Evolutionary conservation across 345 rosid species (phyloP).

Genomic region (Salix exigua): DNA sequence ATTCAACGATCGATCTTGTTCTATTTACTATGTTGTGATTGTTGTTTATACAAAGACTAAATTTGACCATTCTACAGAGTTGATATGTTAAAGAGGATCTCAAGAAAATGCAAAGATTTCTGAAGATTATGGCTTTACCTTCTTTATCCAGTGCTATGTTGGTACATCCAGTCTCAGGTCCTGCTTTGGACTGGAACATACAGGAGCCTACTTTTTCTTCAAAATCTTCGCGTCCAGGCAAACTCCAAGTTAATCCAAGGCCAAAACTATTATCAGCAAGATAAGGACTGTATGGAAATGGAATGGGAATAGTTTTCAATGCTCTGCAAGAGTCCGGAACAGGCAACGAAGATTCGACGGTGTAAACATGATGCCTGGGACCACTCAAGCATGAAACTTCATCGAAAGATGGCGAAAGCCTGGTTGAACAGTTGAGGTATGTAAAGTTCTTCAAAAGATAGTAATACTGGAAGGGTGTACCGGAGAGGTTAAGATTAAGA

Average conservation of each 20-base stretch:
- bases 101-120: background rate
- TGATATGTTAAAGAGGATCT: background rate
- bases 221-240: slow-evolving; percentile 17
- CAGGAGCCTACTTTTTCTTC: background rate
- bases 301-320: slow-evolving; percentile 51
- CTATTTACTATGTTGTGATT: background rate
- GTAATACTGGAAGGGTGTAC: slow-evolving; percentile 47
- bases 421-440: slow-evolving; percentile 52
- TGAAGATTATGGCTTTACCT: background rate
- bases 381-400: slow-evolving; percentile 57
- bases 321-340: slow-evolving; percentile 37
- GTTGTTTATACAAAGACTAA: background rate
- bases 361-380: slow-evolving; percentile 38
- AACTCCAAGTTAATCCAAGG: slow-evolving; percentile 55
- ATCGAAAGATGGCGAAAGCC: slow-evolving; percentile 20
- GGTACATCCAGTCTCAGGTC: background rate
- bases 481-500: slow-evolving; percentile 52
- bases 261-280: slow-evolving; percentile 54
- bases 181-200: slow-evolving; percentile 1
- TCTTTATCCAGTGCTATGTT: background rate
- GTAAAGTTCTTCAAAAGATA: slow-evolving; percentile 43
- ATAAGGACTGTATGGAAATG: slow-evolving; percentile 50
- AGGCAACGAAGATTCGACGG: slow-evolving; percentile 22
- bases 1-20: background rate
- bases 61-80: background rate